phyloP scores from a whole-genome alignment of 2,329 filamentous ascomycete genomes.

The Didymella arachidicola region DNA sequence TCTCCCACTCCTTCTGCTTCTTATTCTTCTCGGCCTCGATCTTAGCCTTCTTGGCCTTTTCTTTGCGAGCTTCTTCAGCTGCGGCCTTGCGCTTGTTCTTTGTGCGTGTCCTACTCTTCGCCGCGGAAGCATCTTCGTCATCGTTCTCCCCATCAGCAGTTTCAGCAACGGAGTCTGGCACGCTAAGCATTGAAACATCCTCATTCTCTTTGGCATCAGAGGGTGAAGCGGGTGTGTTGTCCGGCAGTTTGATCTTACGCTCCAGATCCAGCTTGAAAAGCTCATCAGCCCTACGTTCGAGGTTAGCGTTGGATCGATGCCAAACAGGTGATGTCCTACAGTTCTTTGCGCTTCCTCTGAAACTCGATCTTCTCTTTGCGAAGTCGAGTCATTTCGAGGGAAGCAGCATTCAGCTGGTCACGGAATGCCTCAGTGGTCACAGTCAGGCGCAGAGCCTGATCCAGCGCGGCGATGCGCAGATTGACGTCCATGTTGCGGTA shows the following conservation, averaged over 20 bases:
- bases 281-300: conserved; percentile 68
- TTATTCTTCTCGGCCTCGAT: conserved; percentile 67
- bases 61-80: conserved; percentile 63
- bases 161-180: conserved; percentile 69
- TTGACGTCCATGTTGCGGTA: conserved; percentile 85
- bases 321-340: conserved; percentile 49
- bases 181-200: conserved; percentile 64
- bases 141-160: conserved; percentile 73
- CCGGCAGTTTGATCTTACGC: conserved; percentile 74
- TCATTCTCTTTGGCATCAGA: conserved; percentile 59
- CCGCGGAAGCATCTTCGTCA: conserved; percentile 57
- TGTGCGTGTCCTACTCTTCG: conserved; percentile 65
- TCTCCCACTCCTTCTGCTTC: conserved; percentile 87
- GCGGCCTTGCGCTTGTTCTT: conserved; percentile 81
- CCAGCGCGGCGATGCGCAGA: conserved; percentile 77
- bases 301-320: conserved; percentile 16
- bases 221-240: conserved; percentile 72
- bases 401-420: conserved; percentile 89
- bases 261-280: conserved; percentile 75
- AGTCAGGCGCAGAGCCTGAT: conserved; percentile 86
- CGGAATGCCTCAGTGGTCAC: conserved; percentile 86
- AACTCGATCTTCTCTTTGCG: conserved; percentile 95
- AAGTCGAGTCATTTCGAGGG: conserved; percentile 91
- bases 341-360: conserved; percentile 76
- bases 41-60: conserved; percentile 71